phyloP scores from a whole-genome alignment of 2,329 filamentous ascomycete genomes.

The Triangularia verruculosa region DNA sequence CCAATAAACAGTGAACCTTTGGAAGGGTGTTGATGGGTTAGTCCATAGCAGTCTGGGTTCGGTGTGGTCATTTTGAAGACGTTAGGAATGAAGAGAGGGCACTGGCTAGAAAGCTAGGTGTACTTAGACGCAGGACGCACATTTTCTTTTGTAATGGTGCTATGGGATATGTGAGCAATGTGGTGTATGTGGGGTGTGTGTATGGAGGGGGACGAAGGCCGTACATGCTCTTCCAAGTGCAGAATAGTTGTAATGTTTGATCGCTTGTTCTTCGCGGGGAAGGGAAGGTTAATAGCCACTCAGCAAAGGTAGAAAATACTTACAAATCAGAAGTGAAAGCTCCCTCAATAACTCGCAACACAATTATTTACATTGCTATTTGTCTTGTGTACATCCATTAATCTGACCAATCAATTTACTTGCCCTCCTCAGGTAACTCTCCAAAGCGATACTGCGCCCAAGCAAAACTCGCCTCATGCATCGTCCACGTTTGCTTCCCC shows the following conservation, averaged over 20 bases:
- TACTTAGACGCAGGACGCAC: background rate
- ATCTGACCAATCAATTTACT: background rate
- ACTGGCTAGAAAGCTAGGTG: background rate
- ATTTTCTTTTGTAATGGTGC: background rate
- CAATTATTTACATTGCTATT: background rate
- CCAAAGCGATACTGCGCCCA: slow-evolving; percentile 50
- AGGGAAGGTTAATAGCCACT: background rate
- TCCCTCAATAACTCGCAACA: no score
- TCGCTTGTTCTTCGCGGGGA: background rate
- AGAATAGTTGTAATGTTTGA: background rate
- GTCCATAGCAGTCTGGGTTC: background rate
- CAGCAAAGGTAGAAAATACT: background rate
- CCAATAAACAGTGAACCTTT: background rate
- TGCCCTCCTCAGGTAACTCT: slow-evolving; percentile 29
- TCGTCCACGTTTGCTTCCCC: slow-evolving; percentile 44
- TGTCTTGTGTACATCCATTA: background rate
- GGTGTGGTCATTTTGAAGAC: slow-evolving; percentile 12
- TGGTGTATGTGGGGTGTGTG: background rate
- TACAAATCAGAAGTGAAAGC: no score
- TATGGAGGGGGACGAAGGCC: background rate
- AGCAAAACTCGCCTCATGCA: slow-evolving; percentile 44
- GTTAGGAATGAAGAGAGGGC: background rate
- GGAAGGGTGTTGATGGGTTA: background rate
- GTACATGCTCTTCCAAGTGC: background rate
- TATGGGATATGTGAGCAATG: background rate